Evolutionary conservation across 768 basidiomycete genomes (phyloP), one percentile per base, ranked within the genome.

Genomic region (Xerocomellus dryophilus): DNA sequence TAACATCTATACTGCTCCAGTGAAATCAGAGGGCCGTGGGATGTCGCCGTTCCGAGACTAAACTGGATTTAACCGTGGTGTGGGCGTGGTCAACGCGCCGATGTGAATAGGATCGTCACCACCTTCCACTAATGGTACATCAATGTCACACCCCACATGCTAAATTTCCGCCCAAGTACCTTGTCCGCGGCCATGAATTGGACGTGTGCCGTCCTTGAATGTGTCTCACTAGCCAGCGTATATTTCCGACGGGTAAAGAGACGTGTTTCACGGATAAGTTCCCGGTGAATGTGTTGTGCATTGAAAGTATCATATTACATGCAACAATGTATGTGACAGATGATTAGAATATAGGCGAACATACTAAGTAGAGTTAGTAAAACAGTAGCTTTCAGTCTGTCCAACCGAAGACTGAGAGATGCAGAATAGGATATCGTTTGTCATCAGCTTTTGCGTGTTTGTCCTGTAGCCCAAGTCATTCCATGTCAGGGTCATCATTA

Each of bases 11-110:
- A n/a, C 21, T 47, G 53, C 61, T 50, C n/a, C 65, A 93, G 91
- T 69, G 90, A 92, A 73, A 86, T 94, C 68, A 81, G 88, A 56
- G 92, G 92, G 9, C 88, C 90, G 57, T 94, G 92, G 92, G 92
- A 94, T 68, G 88, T 89, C 25, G 91, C 91, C 27, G 79, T 85
- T 60, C 91, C 91, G 34, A 83, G 81, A 70, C 73, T 85, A 43
- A 81, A 82, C 65, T 81, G 70, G 64, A 60, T 54, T 55, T 66
- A 58, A 53, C 54, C 45, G 36, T 53, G 52, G 15, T 43, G 42
- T 46, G 38, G 47, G 61, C 65, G 65, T 69, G 69, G 63, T 46
- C 52, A 52, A 49, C 52, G 47, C 55, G 61, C 56, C 50, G 61
- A 66, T 60, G 65, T 58, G 60, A 62, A 61, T 49, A 48, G 52